phyloP scores from a whole-genome alignment of 2,329 filamentous ascomycete species.

The Colletotrichum lentis region DNA sequence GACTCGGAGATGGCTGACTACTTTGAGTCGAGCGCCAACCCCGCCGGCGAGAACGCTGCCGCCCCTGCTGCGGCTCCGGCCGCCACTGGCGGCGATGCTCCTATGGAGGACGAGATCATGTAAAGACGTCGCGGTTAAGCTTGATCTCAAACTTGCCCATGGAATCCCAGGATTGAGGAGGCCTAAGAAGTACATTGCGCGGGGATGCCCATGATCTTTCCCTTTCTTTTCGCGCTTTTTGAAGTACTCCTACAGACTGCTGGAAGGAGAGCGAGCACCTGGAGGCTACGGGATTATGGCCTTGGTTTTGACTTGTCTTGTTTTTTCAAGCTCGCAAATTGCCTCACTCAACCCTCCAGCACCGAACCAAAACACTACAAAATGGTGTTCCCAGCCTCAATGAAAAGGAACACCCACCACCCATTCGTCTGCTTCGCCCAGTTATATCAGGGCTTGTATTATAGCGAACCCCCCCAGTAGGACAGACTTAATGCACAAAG shows the following conservation, averaged over 20 bases:
- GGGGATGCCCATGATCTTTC: constrained; percentile 26
- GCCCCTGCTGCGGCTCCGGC: constrained; percentile 58
- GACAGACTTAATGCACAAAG: constrained; percentile 29
- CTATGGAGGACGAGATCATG: constrained; percentile 74
- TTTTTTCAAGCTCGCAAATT: constrained; percentile 33
- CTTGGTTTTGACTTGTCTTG: constrained; percentile 32
- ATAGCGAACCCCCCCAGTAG: constrained; percentile 29
- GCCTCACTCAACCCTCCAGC: constrained; percentile 27
- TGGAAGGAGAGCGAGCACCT: constrained; percentile 23
- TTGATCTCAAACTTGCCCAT: constrained; percentile 13
- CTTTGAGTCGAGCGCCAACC: constrained; percentile 65
- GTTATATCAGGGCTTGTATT: constrained; percentile 30
- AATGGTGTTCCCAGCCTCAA: constrained; percentile 9
- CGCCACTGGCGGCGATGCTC: constrained; percentile 60
- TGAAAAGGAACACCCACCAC: constrained; percentile 11
- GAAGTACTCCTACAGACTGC: constrained; percentile 28
- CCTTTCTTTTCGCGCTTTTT: constrained; percentile 27
- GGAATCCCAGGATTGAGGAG: constrained; percentile 7
- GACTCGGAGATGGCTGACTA: constrained; percentile 99
- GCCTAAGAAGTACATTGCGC: constrained; percentile 1
- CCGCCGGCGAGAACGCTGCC: constrained; percentile 55
- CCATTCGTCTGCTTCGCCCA: constrained; percentile 27
- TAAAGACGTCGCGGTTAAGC: constrained; percentile 40
- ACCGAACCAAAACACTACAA: constrained; percentile 25
- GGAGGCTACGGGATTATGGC: constrained; percentile 31